Evolutionary conservation across 192 early-diverging fungal species (phyloP).

Genomic region (Entomortierella beljakovae): DNA sequence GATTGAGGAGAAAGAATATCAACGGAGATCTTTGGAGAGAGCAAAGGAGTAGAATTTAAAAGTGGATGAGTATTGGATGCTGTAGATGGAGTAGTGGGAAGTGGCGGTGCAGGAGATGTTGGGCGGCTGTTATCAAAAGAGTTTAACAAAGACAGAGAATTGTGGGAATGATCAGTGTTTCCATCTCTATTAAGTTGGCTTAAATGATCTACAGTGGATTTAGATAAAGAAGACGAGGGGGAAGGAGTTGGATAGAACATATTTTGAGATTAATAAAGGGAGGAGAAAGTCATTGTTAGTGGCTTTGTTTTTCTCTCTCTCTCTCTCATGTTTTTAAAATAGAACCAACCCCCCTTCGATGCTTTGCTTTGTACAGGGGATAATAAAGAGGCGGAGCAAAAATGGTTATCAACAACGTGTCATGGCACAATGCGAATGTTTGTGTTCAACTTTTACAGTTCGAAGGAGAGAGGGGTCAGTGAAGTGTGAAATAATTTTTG

Average conservation of each 20-base stretch:
- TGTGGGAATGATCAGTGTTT: conserved; percentile 3
- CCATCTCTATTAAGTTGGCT: not conserved
- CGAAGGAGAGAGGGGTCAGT: too few relatives aligned
- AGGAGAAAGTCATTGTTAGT: not conserved
- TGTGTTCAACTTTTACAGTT: too few relatives aligned
- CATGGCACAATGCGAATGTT: too few relatives aligned
- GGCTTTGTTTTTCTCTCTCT: conserved; percentile 3
- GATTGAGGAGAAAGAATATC: conserved; percentile 1
- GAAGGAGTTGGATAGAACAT: conserved; percentile 45
- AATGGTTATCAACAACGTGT: too few relatives aligned
- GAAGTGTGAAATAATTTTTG: too few relatives aligned
- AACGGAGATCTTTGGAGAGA: conserved; percentile 28
- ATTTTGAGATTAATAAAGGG: not conserved
- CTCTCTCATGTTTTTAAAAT: too few relatives aligned
- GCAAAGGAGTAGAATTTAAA: conserved; percentile 5
- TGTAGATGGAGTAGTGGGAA: not conserved
- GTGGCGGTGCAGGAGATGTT: conserved; percentile 31
- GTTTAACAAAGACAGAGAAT: conserved; percentile 13
- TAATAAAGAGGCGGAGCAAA: too few relatives aligned
- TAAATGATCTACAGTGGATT: conserved; percentile 6
- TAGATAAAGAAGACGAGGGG: conserved; percentile 24
- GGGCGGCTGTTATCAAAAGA: conserved; percentile 45
- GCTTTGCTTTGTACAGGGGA: too few relatives aligned
- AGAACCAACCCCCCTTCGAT: too few relatives aligned
- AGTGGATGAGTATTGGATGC: not conserved